These are phyloP conservation scores for Colletotrichum tofieldiae DNA, from an alignment of 2,329 filamentous ascomycete genomes.

Conservation along the genomic window DNA sequence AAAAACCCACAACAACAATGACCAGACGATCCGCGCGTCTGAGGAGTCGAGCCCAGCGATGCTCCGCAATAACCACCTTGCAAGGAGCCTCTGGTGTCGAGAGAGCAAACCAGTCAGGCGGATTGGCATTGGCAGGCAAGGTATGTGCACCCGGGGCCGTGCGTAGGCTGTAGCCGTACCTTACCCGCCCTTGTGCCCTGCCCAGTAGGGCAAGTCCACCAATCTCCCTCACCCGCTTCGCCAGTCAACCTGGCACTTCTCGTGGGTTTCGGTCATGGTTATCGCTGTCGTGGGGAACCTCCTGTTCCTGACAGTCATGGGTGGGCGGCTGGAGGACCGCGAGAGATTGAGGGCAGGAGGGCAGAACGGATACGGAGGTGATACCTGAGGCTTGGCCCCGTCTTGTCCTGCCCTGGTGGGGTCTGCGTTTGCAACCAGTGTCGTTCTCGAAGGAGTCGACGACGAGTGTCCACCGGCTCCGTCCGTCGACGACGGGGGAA, in stretches of 20 bases:
- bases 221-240: slow-evolving; percentile 11
- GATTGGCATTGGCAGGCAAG: slow-evolving; percentile 26
- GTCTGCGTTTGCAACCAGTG: slow-evolving; percentile 13
- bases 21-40: slow-evolving; percentile 29
- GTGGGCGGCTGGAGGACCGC: neutral
- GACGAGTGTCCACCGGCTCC: slow-evolving; percentile 22
- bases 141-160: slow-evolving; percentile 20
- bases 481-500: slow-evolving; percentile 26
- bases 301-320: slow-evolving; percentile 16
- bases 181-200: slow-evolving; percentile 21
- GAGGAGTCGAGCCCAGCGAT: slow-evolving; percentile 18
- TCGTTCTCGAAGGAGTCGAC: slow-evolving; percentile 32
- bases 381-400: slow-evolving; percentile 34
- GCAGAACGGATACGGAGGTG: slow-evolving; percentile 25
- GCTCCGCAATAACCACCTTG: slow-evolving; percentile 24
- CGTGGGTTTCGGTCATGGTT: slow-evolving; percentile 9
- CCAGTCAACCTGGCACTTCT: slow-evolving; percentile 15
- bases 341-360: slow-evolving; percentile 8
- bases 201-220: slow-evolving; percentile 38
- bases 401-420: slow-evolving; percentile 25
- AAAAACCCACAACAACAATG: slow-evolving; percentile 14
- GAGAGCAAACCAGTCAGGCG: slow-evolving; percentile 28
- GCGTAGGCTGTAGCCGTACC: slow-evolving; percentile 15
- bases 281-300: slow-evolving; percentile 5
- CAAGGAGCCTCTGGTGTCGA: neutral